Evolutionary conservation across 1,284 basidiomycete species (phyloP).

Genomic region (Ceratobasidium sp.): DNA sequence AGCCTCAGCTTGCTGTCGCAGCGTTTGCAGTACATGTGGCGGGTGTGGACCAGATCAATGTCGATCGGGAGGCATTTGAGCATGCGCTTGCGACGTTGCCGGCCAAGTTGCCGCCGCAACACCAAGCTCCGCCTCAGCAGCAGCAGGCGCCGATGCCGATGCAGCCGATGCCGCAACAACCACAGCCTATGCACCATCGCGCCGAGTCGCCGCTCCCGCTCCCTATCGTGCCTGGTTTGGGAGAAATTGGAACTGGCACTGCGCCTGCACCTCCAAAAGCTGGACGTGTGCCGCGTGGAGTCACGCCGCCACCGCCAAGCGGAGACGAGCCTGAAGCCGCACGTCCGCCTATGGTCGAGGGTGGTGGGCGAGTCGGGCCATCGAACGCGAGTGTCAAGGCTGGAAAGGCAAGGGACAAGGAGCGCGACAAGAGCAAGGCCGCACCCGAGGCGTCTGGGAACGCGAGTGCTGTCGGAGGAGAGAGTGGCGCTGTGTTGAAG

Average conservation of each 20-base stretch:
- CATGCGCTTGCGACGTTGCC: slow-evolving; percentile 67
- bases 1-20: slow-evolving; percentile 62
- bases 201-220: slow-evolving; percentile 51
- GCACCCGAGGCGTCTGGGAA: neutral
- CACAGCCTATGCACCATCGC: slow-evolving; percentile 11
- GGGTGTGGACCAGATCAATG: slow-evolving; percentile 85
- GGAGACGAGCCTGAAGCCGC: slow-evolving; percentile 23
- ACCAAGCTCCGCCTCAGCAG: slow-evolving; percentile 53
- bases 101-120: slow-evolving; percentile 67
- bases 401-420: slow-evolving; percentile 62
- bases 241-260: slow-evolving; percentile 35
- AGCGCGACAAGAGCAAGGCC: slow-evolving; percentile 57
- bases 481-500: slow-evolving; percentile 69
- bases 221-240: slow-evolving; percentile 53
- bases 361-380: slow-evolving; percentile 67
- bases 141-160: slow-evolving; percentile 50
- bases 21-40: slow-evolving; percentile 85
- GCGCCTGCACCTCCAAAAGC: slow-evolving; percentile 1
- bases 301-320: slow-evolving; percentile 31
- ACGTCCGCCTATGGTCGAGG: slow-evolving; percentile 65
- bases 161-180: slow-evolving; percentile 17
- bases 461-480: slow-evolving; percentile 1
- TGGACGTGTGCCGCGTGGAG: slow-evolving; percentile 13
- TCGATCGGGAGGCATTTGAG: slow-evolving; percentile 85
- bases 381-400: slow-evolving; percentile 68